Conservation (phyloP, 2,329 filamentous ascomycete species). For the Sphaceloma murrayae region DNA sequence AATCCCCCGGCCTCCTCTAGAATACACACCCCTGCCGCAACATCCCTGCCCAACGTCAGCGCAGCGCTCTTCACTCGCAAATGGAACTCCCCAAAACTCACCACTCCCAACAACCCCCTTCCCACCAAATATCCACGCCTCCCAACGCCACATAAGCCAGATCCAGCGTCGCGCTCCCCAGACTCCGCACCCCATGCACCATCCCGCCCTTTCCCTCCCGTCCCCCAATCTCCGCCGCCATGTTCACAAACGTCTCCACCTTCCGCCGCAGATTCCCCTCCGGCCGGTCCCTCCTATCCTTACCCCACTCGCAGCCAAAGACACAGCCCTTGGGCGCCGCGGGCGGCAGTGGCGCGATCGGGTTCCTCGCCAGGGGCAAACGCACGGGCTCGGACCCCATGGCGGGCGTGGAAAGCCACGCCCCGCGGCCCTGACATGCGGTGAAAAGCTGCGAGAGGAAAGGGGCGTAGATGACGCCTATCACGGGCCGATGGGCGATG, state of each 20-base stretch:
- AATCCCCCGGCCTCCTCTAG: slow-evolving; percentile 64
- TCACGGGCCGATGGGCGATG: slow-evolving; percentile 48
- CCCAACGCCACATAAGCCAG: slow-evolving; percentile 68
- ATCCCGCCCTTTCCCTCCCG: slow-evolving; percentile 61
- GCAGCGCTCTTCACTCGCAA: background rate
- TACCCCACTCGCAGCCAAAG: slow-evolving; percentile 71
- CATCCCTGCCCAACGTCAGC: slow-evolving; percentile 45
- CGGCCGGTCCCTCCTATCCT: slow-evolving; percentile 56
- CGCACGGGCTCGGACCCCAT: slow-evolving; percentile 47
- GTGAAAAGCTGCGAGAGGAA: slow-evolving; percentile 61
- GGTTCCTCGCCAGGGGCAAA: slow-evolving; percentile 54
- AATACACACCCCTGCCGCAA: slow-evolving; percentile 65
- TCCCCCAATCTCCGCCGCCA: slow-evolving; percentile 58
- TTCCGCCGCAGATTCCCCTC: slow-evolving; percentile 63
- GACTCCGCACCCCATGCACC: slow-evolving; percentile 65
- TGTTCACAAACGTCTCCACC: slow-evolving; percentile 64
- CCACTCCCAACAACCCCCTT: slow-evolving; percentile 69
- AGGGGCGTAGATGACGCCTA: slow-evolving; percentile 65
- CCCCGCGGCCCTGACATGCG: slow-evolving; percentile 54
- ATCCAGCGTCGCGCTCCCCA: slow-evolving; percentile 64
- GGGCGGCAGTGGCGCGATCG: slow-evolving; percentile 52
- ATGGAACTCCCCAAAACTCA: slow-evolving; percentile 28
- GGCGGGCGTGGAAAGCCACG: slow-evolving; percentile 43
- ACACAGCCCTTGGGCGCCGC: slow-evolving; percentile 60
- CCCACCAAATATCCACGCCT: slow-evolving; percentile 72